phyloP scores from a whole-genome alignment of 1,284 basidiomycete genomes.

The Papiliotrema flavescens region DNA sequence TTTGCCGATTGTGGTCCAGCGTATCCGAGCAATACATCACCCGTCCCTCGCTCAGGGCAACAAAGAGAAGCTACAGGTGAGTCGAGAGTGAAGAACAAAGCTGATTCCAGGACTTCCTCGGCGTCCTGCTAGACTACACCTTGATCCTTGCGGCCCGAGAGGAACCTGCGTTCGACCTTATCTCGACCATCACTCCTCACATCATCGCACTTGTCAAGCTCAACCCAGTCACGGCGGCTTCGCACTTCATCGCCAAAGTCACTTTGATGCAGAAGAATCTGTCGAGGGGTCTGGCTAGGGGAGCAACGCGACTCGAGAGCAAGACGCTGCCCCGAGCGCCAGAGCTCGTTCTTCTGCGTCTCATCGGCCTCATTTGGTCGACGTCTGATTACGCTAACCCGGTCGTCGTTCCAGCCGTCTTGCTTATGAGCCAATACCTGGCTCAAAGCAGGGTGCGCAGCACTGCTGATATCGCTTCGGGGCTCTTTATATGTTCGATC shows the following conservation, averaged over 20 bases:
- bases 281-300: slow-evolving; percentile 73
- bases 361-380: slow-evolving; percentile 81
- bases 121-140: slow-evolving; percentile 87
- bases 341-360: slow-evolving; percentile 76
- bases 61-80: slow-evolving; percentile 82
- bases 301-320: slow-evolving; percentile 60
- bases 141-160: slow-evolving; percentile 70
- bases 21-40: slow-evolving; percentile 87
- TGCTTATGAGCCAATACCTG: slow-evolving; percentile 90
- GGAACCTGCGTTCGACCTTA: slow-evolving; percentile 55
- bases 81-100: slow-evolving; percentile 19
- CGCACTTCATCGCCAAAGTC: slow-evolving; percentile 78
- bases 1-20: slow-evolving; percentile 77
- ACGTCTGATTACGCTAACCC: slow-evolving; percentile 92
- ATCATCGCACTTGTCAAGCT: slow-evolving; percentile 72
- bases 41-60: slow-evolving; percentile 86
- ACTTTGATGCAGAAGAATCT: slow-evolving; percentile 93
- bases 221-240: slow-evolving; percentile 76
- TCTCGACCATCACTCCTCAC: slow-evolving; percentile 75
- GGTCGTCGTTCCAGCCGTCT: slow-evolving; percentile 77
- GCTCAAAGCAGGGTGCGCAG: slow-evolving; percentile 75
- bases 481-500: slow-evolving; percentile 83
- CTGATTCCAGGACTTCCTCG: slow-evolving; percentile 60
- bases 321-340: slow-evolving; percentile 85
- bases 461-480: slow-evolving; percentile 71